Percentiles rank a stretch among this genome's conserved stretches.
Evolutionary conservation across 2,329 filamentous ascomycete genomes (phyloP).

Genomic region (Ceratocystis huliohia): DNA sequence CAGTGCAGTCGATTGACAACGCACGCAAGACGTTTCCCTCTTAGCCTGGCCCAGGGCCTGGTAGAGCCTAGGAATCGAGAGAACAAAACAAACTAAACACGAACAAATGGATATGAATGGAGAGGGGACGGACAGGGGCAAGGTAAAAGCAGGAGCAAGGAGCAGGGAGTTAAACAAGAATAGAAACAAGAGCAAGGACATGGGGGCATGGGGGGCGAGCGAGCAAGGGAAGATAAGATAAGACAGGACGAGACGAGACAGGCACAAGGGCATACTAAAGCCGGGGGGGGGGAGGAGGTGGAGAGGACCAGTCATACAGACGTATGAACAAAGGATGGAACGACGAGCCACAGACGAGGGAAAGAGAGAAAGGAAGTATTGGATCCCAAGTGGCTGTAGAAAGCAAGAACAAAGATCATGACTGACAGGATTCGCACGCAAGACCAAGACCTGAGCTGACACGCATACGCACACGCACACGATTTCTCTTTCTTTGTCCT

Average conservation of each 20-base stretch:
- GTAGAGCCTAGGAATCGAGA: background rate
- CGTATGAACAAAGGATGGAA: background rate
- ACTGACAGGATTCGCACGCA: too few relatives aligned
- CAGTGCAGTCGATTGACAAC: background rate
- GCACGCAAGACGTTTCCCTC: background rate
- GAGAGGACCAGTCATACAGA: background rate
- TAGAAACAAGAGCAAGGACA: background rate
- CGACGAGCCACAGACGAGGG: background rate
- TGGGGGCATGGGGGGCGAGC: background rate
- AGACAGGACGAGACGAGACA: background rate
- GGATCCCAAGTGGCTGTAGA: too few relatives aligned
- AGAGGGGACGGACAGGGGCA: background rate
- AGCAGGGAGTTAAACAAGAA: conserved; percentile 1
- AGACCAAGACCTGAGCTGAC: too few relatives aligned
- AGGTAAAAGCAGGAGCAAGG: background rate
- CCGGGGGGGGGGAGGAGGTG: background rate
- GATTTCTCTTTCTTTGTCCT: too few relatives aligned
- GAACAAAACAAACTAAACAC: conserved; percentile 1
- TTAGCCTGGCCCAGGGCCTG: background rate
- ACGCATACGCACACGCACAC: too few relatives aligned
- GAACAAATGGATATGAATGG: background rate
- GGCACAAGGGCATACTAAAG: background rate
- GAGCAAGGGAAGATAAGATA: background rate
- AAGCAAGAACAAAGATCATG: too few relatives aligned
- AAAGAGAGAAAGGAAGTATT: too few relatives aligned